These are phyloP conservation scores for Pneumocystis jirovecii DNA, from an alignment of 1,139 yeast species.

Conservation along the genomic window DNA sequence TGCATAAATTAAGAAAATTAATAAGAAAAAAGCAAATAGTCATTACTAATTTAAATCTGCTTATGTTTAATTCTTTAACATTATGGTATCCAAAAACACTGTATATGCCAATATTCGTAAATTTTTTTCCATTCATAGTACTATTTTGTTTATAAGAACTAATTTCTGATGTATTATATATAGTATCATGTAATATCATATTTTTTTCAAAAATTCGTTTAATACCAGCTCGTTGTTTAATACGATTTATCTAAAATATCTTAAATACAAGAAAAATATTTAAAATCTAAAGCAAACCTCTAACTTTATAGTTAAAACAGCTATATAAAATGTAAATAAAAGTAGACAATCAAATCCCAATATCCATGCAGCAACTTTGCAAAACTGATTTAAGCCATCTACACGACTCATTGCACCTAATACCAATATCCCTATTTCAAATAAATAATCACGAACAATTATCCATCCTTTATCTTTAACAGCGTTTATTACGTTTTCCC, in stretches of 20 bases:
- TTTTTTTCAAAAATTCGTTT: constrained; percentile 84
- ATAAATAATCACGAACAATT: constrained; percentile 62
- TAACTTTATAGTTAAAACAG: constrained; percentile 73
- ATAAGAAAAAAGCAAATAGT: constrained; percentile 53
- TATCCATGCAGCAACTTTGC: constrained; percentile 61
- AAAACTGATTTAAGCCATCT: constrained; percentile 55
- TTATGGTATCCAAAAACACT: constrained; percentile 13
- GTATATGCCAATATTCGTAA: constrained; percentile 8
- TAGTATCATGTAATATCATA: constrained; percentile 63
- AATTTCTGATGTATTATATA: constrained; percentile 20
- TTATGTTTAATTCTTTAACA: constrained; percentile 18
- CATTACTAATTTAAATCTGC: constrained; percentile 33
- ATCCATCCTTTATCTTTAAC: constrained; percentile 58
- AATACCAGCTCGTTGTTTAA: constrained; percentile 69
- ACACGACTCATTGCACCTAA: constrained; percentile 63
- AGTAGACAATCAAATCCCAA: constrained; percentile 58
- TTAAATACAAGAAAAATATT: not conserved
- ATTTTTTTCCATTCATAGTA: constrained; percentile 3
- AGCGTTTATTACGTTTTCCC: constrained; percentile 30
- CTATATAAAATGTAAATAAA: constrained; percentile 71
- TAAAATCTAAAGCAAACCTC: constrained; percentile 27
- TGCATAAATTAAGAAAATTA: constrained; percentile 49
- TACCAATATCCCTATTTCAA: constrained; percentile 59
- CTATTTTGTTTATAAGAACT: constrained; percentile 10
- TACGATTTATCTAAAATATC: constrained; percentile 42